Base-by-base conservation (phyloP, 2,329 filamentous ascomycete genomes). In the Phialophora expanda region DNA sequence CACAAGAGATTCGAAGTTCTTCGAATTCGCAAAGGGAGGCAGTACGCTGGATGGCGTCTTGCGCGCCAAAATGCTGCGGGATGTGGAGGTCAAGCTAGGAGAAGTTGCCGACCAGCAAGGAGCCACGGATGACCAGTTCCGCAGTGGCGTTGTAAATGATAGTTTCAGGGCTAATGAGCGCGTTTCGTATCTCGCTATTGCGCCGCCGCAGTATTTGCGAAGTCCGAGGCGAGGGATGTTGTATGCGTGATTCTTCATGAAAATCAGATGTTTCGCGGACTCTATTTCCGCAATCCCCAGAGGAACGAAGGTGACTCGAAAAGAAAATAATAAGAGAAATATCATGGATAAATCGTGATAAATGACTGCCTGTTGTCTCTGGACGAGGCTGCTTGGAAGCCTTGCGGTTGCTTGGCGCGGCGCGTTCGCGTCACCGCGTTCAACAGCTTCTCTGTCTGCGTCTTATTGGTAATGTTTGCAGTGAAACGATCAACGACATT, bases 351-450 rank as follows among this genome's bases (percentile, higher is more conserved):
- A n/a, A 8, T 44, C 24, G n/a, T n/a, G 38, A 38, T 2, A 44
- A n/a, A 8, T 44, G 38, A 20, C 32, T 9, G 32, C 9, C 38
- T 44, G 17, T 44, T 3, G 38, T 44, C 6, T 1, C 2, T n/a
- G 38, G 2, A 44, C 14, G 14, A 44, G 38, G 38, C 38, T 44
- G 38, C 17, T 7, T n/a, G 11, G 17, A 44, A 44, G 38, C 38
- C 38, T 44, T n/a, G 38, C n/a, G 14, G 38, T 44, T 44, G 38
- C 38, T 44, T 44, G 38, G 38, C 38, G 38, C 12, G 38, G 38
- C 38, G 38, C 38, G 38, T 44, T 44, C 38, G 38, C 38, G 38
- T 44, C 38, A 44, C 38, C 38, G 38, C 38, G 38, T 44, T 44
- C 17, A 44, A n/a, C 17, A 44, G 11, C 38, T 44, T n/a, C 38